A percentile compares a stretch with the other conserved stretches of the same genome.
phyloP scores from a whole-genome alignment of 345 rosid genomes.

The Eucalyptus erythrocorys region DNA sequence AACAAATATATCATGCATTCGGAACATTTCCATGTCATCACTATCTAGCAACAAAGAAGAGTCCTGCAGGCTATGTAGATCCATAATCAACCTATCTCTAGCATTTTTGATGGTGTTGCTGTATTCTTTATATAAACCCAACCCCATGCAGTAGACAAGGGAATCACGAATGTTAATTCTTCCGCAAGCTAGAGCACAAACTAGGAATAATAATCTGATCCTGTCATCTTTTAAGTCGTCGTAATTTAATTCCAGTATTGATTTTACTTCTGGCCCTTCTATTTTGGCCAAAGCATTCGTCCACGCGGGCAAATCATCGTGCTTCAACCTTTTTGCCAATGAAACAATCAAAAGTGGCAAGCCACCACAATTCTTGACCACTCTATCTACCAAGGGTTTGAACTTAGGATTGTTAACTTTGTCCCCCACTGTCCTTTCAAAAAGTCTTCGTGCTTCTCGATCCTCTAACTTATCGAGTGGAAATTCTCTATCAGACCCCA shows the following conservation, averaged over 20 bases:
- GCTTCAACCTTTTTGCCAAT: too few species aligned
- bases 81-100: not conserved
- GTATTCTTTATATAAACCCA: too few species aligned
- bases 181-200: fast-evolving
- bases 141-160: too few species aligned
- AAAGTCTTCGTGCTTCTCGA: too few species aligned
- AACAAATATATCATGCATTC: not conserved
- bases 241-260: too few species aligned
- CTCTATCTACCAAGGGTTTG: fast-evolving
- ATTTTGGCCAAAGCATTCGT: too few species aligned
- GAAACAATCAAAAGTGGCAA: too few species aligned
- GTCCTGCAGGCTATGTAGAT: not conserved
- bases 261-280: too few species aligned
- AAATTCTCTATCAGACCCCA: fast-evolving
- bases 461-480: fast-evolving
- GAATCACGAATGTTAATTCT: too few species aligned
- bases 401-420: fast-evolving
- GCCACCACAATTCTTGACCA: too few species aligned
- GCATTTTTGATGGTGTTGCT: not conserved
- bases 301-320: fast-evolving
- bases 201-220: fast-evolving
- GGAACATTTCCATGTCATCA: fast-evolving
- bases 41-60: not conserved
- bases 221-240: too few species aligned
- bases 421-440: fast-evolving